Evolutionary conservation across 2,329 filamentous ascomycete species (phyloP), one percentile per base, ranked within the genome.

Genomic region (Colletotrichum navitas): DNA sequence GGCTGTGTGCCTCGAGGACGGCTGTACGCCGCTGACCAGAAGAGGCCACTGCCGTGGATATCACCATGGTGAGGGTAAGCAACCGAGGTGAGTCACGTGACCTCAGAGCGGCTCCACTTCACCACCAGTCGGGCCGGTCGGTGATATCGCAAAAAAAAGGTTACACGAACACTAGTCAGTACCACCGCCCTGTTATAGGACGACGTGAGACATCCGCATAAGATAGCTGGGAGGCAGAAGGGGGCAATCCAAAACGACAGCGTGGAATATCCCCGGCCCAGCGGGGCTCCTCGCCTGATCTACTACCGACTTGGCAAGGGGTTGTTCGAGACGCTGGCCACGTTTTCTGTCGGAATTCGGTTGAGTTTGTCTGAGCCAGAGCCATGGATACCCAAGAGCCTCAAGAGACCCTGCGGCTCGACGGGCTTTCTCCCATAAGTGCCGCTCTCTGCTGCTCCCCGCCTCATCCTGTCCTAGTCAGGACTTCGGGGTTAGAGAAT

Each of bases 131-230:
- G n/a, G n/a, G n/a, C n/a, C n/a, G n/a, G n/a, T n/a, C n/a, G n/a
- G n/a, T n/a, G n/a, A n/a, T n/a, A n/a, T n/a, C n/a, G n/a, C n/a
- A n/a, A n/a, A n/a, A n/a, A n/a, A n/a, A n/a, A 14, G 26, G 11
- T 47, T 26, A 34, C 34, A 29, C 34, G 18, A 63, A 41, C 3
- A 16, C 45, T 52, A 63, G 43, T 63, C 60, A 63, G 32, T 16
- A 14, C 34, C 8, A 18, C n/a, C n/a, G 12, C 34, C n/a, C 8
- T 63, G 11, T 36, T n/a, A 52, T 52, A 47, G 32, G 34, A 52
- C 29, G 60, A 52, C 47, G 45, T 63, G 60, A 63, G 52, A 63
- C 60, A 63, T 41, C 47, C 10, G 47, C 45, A 63, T 16, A 63
- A 58, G 36, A 24, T 11, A 5, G 12, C n/a, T 1, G 21, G 21